Percentiles rank a stretch among this genome's conserved stretches.
phyloP scores from a whole-genome alignment of 1,284 basidiomycete genomes.

The Ceratobasidium sp. region DNA sequence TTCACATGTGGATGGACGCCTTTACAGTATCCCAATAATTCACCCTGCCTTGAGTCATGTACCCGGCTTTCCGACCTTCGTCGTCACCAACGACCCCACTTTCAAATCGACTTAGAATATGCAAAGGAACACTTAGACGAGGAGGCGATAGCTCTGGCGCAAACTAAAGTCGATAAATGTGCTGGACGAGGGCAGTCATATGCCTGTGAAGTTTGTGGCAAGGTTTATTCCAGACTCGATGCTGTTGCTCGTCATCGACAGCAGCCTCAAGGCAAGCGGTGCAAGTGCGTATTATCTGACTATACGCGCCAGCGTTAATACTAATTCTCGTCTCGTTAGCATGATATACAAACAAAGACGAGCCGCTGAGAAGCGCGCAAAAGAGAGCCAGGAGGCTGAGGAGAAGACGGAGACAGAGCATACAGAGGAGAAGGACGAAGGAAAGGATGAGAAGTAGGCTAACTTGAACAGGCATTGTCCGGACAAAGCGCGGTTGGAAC shows the following conservation, averaged over 20 bases:
- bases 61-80: conserved; percentile 37
- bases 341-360: conserved; percentile 29
- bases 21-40: conserved; percentile 11
- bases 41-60: conserved; percentile 25
- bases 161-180: conserved; percentile 25
- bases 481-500: background rate
- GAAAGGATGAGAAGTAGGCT: background rate
- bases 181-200: conserved; percentile 35
- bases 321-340: background rate
- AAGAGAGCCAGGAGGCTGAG: conserved; percentile 13
- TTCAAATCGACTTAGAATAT: conserved; percentile 27
- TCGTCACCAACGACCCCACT: conserved; percentile 38
- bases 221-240: conserved; percentile 36
- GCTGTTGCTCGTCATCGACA: conserved; percentile 34
- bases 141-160: conserved; percentile 12
- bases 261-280: conserved; percentile 34
- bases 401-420: background rate
- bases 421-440: background rate
- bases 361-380: conserved; percentile 21
- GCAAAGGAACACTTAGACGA: conserved; percentile 29
- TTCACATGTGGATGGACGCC: conserved; percentile 26
- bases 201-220: conserved; percentile 33
- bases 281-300: conserved; percentile 25
- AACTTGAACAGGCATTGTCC: background rate
- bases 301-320: background rate